Evolutionary conservation across 1,284 basidiomycete species (phyloP), one percentile per base, ranked within the genome.

Genomic region (Macrocybe sp.): DNA sequence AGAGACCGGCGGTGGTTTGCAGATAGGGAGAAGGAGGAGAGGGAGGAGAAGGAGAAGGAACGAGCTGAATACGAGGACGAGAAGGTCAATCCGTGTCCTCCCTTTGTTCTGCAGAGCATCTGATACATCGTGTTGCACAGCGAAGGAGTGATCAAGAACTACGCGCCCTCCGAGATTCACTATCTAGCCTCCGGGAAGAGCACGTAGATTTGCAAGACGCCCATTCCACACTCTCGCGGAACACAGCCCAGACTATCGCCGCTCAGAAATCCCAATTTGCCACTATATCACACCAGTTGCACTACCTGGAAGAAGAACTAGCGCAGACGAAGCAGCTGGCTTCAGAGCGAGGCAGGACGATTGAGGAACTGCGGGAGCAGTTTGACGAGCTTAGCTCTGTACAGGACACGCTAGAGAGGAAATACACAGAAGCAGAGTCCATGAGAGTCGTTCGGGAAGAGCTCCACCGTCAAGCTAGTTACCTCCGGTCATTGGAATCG

Each of bases 1-100:
- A 67, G 74, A n/a, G 85, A 89, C 57, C 63, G 83, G 32, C 67
- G 82, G 12, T 85, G 71, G 66, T 68, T 86, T 36, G 64, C 79
- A 0, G 79, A 81, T 44, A 63, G 78, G 2, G 81, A 84, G 62
- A 67, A 71, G 47, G 74, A 76, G 50, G 80, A 84, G 55, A 61
- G 74, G 11, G 77, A 81, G 51, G 76, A 79, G 56, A 78, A 75
- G 52, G 85, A 87, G 45, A 65, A 67, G 1, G 76, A 84, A 48
- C 66, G 73, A 6, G 61, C 57, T 1, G 71, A 72, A 37, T 63
- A 67, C 43, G 68, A 70, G 7, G 72, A 76, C 49, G 76, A 80
- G 50, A 82, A 79, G 72, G 82, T 83, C 48, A 43, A 72, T 65
- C 10, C 22, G 10, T 37, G 10, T 7, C 9, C 33, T 31, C 14